phyloP scores from a whole-genome alignment of 768 basidiomycete genomes.

The Coprinopsis sp. region DNA sequence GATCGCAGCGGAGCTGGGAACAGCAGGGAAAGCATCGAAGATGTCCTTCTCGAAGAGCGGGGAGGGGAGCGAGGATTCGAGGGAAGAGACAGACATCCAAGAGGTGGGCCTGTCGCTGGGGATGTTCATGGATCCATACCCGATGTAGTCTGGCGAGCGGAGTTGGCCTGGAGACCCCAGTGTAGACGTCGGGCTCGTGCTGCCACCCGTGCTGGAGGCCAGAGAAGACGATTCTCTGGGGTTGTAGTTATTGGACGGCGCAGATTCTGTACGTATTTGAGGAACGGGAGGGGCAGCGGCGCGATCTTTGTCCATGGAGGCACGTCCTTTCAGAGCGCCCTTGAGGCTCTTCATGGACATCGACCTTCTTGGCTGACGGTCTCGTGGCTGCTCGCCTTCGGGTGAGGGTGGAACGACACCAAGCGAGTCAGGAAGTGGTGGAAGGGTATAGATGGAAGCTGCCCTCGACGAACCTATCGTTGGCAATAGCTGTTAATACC shows the following conservation, averaged over 20 bases:
- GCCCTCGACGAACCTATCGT: slow-evolving; percentile 9
- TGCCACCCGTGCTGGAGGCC: neutral
- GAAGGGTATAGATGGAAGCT: slow-evolving; percentile 12
- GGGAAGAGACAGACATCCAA: slow-evolving; percentile 42
- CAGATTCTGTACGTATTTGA: slow-evolving; percentile 10
- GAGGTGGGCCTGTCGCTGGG: slow-evolving; percentile 34
- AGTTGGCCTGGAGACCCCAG: neutral
- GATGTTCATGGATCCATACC: slow-evolving; percentile 1
- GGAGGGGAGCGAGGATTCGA: slow-evolving; percentile 36
- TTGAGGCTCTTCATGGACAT: slow-evolving; percentile 20
- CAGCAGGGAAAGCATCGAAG: slow-evolving; percentile 70
- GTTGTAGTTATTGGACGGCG: neutral
- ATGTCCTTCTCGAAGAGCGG: slow-evolving; percentile 53
- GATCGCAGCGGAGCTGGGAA: slow-evolving; percentile 32
- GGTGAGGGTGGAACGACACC: slow-evolving; percentile 8
- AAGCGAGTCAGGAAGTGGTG: slow-evolving; percentile 10
- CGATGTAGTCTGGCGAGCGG: slow-evolving; percentile 10
- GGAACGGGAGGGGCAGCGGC: slow-evolving; percentile 12
- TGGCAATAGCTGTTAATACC: neutral
- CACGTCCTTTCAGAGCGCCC: slow-evolving; percentile 6
- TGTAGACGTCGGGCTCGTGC: slow-evolving; percentile 1
- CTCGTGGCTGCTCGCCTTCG: slow-evolving; percentile 9
- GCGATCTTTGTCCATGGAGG: slow-evolving; percentile 16
- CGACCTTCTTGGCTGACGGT: slow-evolving; percentile 18
- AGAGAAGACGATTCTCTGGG: neutral